phyloP scores from a whole-genome alignment of 2,329 filamentous ascomycete genomes.

The Basipetospora chlamydospora region DNA sequence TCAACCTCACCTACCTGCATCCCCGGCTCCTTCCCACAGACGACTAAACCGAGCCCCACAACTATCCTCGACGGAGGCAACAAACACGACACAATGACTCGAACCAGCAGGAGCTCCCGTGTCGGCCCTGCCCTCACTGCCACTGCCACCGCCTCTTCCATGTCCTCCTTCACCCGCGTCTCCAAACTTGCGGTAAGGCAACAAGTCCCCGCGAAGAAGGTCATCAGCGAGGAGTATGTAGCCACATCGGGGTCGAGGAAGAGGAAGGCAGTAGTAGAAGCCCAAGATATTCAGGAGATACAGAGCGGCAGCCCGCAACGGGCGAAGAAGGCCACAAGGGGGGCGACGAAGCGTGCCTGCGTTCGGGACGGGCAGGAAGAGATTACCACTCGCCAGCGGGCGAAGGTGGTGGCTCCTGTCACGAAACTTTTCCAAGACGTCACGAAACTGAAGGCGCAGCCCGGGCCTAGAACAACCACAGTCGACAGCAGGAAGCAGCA shows the following conservation, averaged over 20 bases:
- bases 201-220: slow-evolving; percentile 1
- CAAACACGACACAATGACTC: slow-evolving; percentile 12
- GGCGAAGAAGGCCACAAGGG: not conserved
- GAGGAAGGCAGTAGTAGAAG: slow-evolving; percentile 2
- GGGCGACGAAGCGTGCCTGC: slow-evolving; percentile 1
- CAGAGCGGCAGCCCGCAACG: too few relatives aligned
- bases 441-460: slow-evolving; percentile 1
- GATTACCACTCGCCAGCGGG: not conserved
- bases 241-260: slow-evolving; percentile 4
- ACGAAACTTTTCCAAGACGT: slow-evolving; percentile 3
- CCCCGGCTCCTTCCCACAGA: slow-evolving; percentile 1
- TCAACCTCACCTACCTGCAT: too few relatives aligned
- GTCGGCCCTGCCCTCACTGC: slow-evolving; percentile 9
- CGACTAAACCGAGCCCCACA: not conserved
- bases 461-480: not conserved
- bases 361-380: slow-evolving; percentile 1
- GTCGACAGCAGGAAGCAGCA: not conserved
- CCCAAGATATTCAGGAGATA: too few relatives aligned
- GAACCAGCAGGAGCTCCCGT: slow-evolving; percentile 11
- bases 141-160: slow-evolving; percentile 14
- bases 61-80: not conserved
- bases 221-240: slow-evolving; percentile 3
- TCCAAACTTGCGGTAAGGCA: slow-evolving; percentile 21
- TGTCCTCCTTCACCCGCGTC: slow-evolving; percentile 30
- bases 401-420: not conserved